Evolutionary conservation across 106 monocot species (phyloP).

Genomic region (Gastrodia elata): DNA sequence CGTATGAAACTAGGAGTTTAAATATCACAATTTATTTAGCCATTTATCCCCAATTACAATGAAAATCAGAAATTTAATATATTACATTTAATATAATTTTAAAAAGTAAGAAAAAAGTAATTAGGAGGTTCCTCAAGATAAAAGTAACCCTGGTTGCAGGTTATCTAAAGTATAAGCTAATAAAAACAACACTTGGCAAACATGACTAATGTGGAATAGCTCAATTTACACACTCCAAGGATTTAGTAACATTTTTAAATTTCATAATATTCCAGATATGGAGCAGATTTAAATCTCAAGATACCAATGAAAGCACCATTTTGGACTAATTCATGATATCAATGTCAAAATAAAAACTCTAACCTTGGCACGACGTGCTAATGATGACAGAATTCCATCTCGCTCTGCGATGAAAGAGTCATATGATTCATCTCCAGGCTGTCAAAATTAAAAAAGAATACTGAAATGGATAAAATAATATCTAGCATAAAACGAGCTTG

Average conservation of each 20-base stretch:
- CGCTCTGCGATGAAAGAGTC: slow-evolving; percentile 57
- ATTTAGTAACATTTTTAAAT: neutral
- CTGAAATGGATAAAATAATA: neutral
- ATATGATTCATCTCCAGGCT: slow-evolving; percentile 87
- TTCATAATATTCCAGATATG: neutral
- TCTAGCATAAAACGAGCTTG: neutral
- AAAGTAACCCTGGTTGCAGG: neutral
- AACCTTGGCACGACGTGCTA: slow-evolving; percentile 87
- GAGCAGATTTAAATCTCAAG: neutral
- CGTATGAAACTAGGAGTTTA: neutral
- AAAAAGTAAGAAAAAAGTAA: neutral
- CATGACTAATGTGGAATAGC: neutral
- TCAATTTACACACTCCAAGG: neutral
- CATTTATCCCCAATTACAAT: neutral
- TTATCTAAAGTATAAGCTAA: neutral
- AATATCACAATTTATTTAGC: neutral
- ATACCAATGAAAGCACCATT: neutral
- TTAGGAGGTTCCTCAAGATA: neutral
- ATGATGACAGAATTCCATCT: slow-evolving; percentile 68
- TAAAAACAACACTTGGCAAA: neutral
- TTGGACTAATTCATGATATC: neutral
- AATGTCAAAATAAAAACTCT: slow-evolving; percentile 9
- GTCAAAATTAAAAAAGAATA: slow-evolving; percentile 9
- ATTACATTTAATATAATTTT: neutral
- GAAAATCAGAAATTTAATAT: neutral